Percentiles rank a stretch among this genome's conserved stretches.
phyloP scores from a whole-genome alignment of 2,329 filamentous ascomycete species.

The Diplodia scrobiculata region DNA sequence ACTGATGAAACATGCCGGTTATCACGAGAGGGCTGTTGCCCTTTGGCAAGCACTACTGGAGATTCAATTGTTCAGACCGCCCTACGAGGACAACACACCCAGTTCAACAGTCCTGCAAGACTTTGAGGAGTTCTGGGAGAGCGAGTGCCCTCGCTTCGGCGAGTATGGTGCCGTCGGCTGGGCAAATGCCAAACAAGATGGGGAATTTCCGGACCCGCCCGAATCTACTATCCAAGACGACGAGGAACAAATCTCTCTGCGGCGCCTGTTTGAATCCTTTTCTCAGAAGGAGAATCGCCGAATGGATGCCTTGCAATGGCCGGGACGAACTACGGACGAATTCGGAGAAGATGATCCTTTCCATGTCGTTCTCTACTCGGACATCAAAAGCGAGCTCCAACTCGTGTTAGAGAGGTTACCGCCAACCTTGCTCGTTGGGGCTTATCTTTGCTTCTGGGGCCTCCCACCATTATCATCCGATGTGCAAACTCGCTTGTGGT shows the following conservation, averaged over 20 bases:
- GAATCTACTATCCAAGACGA: slow-evolving; percentile 10
- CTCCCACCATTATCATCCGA: slow-evolving; percentile 53
- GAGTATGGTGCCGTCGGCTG: slow-evolving; percentile 73
- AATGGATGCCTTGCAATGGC: slow-evolving; percentile 56
- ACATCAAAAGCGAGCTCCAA: slow-evolving; percentile 67
- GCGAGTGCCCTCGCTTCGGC: slow-evolving; percentile 75
- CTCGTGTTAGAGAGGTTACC: slow-evolving; percentile 44
- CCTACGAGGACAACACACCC: slow-evolving; percentile 25
- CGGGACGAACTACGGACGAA: slow-evolving; percentile 75
- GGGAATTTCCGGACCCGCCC: slow-evolving; percentile 32
- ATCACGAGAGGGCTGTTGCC: slow-evolving; percentile 72
- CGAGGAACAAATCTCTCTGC: slow-evolving; percentile 29
- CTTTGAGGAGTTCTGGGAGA: slow-evolving; percentile 84
- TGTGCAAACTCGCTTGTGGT: slow-evolving; percentile 40
- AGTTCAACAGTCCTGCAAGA: slow-evolving; percentile 11
- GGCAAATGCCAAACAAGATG: slow-evolving; percentile 45
- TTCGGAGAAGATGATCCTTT: slow-evolving; percentile 78
- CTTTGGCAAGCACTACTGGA: slow-evolving; percentile 85
- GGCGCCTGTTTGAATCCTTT: slow-evolving; percentile 35
- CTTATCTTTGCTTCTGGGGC: slow-evolving; percentile 57
- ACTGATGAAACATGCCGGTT: slow-evolving; percentile 76
- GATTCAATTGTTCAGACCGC: slow-evolving; percentile 64
- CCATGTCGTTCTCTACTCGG: slow-evolving; percentile 75
- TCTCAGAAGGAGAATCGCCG: slow-evolving; percentile 57
- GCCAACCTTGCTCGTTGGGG: slow-evolving; percentile 61